Percentiles rank a stretch among this genome's conserved stretches.
Conservation (phyloP, 2,329 filamentous ascomycete genomes). For the Cladosporium sp. region DNA sequence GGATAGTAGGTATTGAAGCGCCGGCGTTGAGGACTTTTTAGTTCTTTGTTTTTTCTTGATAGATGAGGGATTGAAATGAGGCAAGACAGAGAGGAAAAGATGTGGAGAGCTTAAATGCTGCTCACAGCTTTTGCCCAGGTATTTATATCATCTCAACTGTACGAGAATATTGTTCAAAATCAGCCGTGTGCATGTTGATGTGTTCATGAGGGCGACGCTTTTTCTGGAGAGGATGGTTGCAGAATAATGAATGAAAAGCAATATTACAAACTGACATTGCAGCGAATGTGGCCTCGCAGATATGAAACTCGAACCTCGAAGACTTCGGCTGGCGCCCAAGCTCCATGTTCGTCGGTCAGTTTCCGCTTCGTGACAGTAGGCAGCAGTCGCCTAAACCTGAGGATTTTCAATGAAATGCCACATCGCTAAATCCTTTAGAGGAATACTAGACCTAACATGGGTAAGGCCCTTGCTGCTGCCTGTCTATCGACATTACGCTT, state of each 20-base stretch:
- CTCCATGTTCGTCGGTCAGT: neutral
- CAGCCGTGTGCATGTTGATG: neutral
- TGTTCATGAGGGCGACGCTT: neutral
- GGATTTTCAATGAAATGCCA: neutral
- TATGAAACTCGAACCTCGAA: neutral
- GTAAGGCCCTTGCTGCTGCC: neutral
- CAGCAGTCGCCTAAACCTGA: neutral
- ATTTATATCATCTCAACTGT: slow-evolving; percentile 1
- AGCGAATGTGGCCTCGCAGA: neutral
- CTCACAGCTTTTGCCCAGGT: neutral
- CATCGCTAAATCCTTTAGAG: neutral
- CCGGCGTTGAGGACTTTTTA: slow-evolving; percentile 1
- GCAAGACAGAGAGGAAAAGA: neutral
- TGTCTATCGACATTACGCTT: neutral
- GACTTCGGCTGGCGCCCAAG: neutral
- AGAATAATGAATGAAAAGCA: no score
- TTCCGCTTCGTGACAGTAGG: neutral
- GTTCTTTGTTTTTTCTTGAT: neutral
- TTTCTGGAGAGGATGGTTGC: neutral
- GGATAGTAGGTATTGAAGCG: slow-evolving; percentile 11
- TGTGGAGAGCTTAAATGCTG: neutral
- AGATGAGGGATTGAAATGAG: neutral
- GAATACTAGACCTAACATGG: neutral
- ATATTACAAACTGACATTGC: neutral
- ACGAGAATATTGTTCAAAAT: neutral